Evolutionary conservation across 2,329 filamentous ascomycete genomes (phyloP), one percentile per base, ranked within the genome.

Genomic region (Zarea fungicola): DNA sequence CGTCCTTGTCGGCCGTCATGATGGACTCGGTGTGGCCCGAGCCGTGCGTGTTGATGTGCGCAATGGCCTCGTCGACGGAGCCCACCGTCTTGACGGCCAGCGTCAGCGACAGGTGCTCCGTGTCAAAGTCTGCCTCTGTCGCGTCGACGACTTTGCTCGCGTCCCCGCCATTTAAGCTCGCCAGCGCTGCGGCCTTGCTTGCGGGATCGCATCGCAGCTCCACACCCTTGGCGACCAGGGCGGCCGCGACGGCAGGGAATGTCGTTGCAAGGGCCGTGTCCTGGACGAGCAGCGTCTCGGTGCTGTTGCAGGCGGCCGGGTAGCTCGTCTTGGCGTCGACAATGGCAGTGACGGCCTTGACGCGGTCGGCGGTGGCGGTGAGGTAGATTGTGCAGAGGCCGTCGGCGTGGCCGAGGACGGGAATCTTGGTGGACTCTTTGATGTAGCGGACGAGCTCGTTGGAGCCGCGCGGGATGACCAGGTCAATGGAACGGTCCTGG

Each of bases 1-100:
- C 74, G 9, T 75, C 73, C 41, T 74, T 66, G 22, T 83, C 81
- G 5, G 80, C 71, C 0, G 92, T 97, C 53, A 97, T 69, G 63
- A 99, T 95, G 44, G 78, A 83, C 65, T 99, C 93, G 8, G 93
- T 99, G 75, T 99, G 93, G 66, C 95, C 87, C 11, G 90, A 96
- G 45, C 88, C 88, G 71, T 96, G 89, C 5, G 77, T 70, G 71
- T 97, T 97, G 77, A 99, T 95, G 72, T 99, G 93, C 1, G 75
- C 68, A 50, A 96, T 82, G 26, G 91, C 93, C 41, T 83, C 78
- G 43, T 85, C 77, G 29, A 92, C 67, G 25, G 71, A 73, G 6
- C 78, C 65, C 11, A 97, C 83, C 0, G 85, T 84, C 72, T 91
- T 92, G 65, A 99, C 78, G 28, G 92, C 89, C 19, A 99, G 75